Conservation (phyloP, 139 green algal genomes). For the Tetraselmis chui region DNA sequence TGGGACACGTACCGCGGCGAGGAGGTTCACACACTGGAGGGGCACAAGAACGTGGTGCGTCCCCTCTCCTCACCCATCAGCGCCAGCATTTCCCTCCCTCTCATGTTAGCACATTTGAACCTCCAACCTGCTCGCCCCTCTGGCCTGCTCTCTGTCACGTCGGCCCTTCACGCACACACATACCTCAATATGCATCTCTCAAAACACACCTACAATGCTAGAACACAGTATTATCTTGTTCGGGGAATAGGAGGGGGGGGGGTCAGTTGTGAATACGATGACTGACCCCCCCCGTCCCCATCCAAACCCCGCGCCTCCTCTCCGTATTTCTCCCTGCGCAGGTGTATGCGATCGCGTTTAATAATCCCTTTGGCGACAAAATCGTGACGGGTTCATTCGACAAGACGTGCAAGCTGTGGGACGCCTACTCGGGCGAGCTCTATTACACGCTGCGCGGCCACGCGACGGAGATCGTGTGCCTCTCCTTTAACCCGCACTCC, state of each 20-base stretch:
- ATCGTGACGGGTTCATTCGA: slow-evolving; percentile 70
- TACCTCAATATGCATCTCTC: too few species aligned
- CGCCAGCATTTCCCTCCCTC: background rate
- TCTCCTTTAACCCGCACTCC: slow-evolving; percentile 61
- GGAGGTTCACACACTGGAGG: slow-evolving; percentile 65
- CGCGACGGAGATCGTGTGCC: slow-evolving; percentile 66
- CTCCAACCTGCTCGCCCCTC: too few species aligned
- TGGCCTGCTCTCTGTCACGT: too few species aligned
- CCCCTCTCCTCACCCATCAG: background rate
- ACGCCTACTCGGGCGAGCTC: slow-evolving; percentile 53
- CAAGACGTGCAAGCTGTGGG: slow-evolving; percentile 56
- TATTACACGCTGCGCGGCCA: slow-evolving; percentile 61
- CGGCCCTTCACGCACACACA: too few species aligned
- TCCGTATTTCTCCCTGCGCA: slow-evolving; percentile 12
- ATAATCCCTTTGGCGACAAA: slow-evolving; percentile 73
- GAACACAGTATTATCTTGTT: too few species aligned
- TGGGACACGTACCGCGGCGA: slow-evolving; percentile 65
- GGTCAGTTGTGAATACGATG: too few species aligned
- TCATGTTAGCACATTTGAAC: too few species aligned
- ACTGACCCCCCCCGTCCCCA: too few species aligned
- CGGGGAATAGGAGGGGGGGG: too few species aligned
- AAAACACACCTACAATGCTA: too few species aligned
- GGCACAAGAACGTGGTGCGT: slow-evolving; percentile 68
- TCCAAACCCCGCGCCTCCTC: background rate
- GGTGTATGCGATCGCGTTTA: slow-evolving; percentile 74